Percentiles rank a stretch among this genome's conserved stretches.
Conservation (phyloP, 208 protist species). For the Blastocrithidia nonstop region DNA sequence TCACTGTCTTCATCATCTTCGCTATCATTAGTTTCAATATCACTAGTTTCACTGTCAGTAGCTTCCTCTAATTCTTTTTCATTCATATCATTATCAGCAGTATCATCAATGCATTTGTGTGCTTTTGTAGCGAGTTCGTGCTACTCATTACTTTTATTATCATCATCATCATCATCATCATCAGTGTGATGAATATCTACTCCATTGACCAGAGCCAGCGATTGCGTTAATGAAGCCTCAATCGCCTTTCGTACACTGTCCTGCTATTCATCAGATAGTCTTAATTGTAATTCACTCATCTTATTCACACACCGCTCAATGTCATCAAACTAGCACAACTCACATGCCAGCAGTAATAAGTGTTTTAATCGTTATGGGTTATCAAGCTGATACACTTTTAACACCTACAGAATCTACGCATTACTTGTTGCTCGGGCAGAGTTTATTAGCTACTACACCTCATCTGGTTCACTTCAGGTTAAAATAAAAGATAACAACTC, state of each 20-base stretch:
- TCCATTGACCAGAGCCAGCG: conserved; percentile 11
- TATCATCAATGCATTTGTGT: background rate
- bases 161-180: conserved; percentile 6
- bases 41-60: background rate
- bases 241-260: conserved; percentile 17
- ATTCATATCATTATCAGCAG: background rate
- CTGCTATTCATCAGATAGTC: conserved; percentile 14
- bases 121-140: background rate
- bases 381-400: too few species aligned
- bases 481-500: too few species aligned
- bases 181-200: conserved; percentile 5
- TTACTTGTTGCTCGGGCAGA: too few species aligned
- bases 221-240: conserved; percentile 8
- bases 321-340: conserved; percentile 3
- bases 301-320: conserved; percentile 16
- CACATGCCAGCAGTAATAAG: background rate
- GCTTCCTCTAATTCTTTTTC: background rate
- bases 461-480: too few species aligned
- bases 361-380: too few species aligned
- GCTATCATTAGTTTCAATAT: conserved; percentile 3
- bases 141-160: background rate
- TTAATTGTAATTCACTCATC: conserved; percentile 4
- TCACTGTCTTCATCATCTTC: conserved; percentile 6
- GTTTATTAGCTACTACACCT: too few species aligned
- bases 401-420: too few species aligned